phyloP scores from a whole-genome alignment of 805 yeast genomes.

The Starmerella vaccinii region DNA sequence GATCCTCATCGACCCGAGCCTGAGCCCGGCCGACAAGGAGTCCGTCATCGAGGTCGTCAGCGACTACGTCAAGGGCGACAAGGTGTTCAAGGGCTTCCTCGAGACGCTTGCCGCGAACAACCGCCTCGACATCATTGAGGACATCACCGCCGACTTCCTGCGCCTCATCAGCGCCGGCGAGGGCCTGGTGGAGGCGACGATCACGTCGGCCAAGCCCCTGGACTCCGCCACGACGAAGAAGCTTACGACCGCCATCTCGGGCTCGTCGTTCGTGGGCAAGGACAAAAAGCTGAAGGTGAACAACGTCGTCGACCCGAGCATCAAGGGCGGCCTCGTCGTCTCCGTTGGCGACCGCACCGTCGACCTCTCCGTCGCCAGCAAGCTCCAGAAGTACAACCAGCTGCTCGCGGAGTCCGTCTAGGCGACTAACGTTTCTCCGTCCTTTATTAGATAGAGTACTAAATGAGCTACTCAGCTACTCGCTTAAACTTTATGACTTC shows the following conservation, averaged over 20 bases:
- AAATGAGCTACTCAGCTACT: conserved; percentile 8
- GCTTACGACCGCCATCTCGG: conserved; percentile 65
- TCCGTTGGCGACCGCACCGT: conserved; percentile 96
- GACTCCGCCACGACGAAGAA: conserved; percentile 70
- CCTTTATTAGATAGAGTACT: neutral
- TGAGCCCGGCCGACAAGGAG: conserved; percentile 64
- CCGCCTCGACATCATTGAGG: conserved; percentile 63
- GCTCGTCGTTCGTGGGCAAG: conserved; percentile 70
- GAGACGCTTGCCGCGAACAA: conserved; percentile 85
- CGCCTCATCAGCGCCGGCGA: conserved; percentile 76
- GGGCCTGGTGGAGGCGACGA: conserved; percentile 87
- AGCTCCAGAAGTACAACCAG: conserved; percentile 81
- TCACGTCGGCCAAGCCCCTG: conserved; percentile 74
- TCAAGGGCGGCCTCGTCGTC: conserved; percentile 90
- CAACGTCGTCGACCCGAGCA: conserved; percentile 78
- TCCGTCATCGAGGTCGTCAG: conserved; percentile 53
- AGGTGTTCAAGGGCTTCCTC: conserved; percentile 68
- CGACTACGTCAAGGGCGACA: conserved; percentile 45
- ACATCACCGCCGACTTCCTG: conserved; percentile 60
- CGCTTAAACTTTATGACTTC: no score
- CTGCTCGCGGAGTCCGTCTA: conserved; percentile 78
- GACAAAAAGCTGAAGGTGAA: conserved; percentile 77
- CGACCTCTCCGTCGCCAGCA: conserved; percentile 77
- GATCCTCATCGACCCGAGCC: conserved; percentile 71
- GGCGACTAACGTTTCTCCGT: no score